Evolutionary conservation across 2,329 filamentous ascomycete species (phyloP), one percentile per base, ranked within the genome.

Genomic region (Ceratocystiopsis minuta): DNA sequence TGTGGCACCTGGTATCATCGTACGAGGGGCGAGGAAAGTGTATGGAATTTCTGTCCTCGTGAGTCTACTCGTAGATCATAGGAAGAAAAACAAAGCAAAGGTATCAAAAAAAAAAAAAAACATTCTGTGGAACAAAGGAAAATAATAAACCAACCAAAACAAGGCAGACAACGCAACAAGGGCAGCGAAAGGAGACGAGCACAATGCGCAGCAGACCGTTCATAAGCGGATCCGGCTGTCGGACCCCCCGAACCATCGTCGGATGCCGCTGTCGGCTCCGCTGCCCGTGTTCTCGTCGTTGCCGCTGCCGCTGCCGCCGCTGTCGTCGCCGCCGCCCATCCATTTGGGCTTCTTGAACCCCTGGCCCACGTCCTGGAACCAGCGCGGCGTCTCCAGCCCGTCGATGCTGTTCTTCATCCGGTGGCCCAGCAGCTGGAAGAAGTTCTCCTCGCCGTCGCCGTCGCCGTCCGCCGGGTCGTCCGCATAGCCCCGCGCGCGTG

Each of bases 391-490:
- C 41, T 86, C 80, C 2, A 85, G 70, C 0, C 76, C 80, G 46
- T 96, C 88, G 41, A 96, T 75, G 0, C 90, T 96, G 54, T 98
- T 98, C 59, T 78, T 82, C 51, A 98, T 78, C 33, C 88, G 71
- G 54, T 92, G 82, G 0, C 82, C 77, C 46, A 96, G 75, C 32
- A 80, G 78, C 49, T 82, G 72, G 54, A 96, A 86, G 57, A 94
- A 84, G 49, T 78, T 84, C 42, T 85, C 82, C 14, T 86, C 59
- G 49, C 24, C 57, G 38, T 32, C 52, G 37, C 17, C 39, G 28
- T 34, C 33, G 24, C 24, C 24, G 5, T 28, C 24, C 24, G 4
- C 24, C 9, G 5, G 24, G 2, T 28, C 24, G 24, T 28, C 24
- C 5, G 5, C 7, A 10, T 28, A 28, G 24, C 24, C 24, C 24